Evolutionary conservation across 495 filamentous ascomycete genomes (phyloP).

Genomic region (Aspergillus biplanus): DNA sequence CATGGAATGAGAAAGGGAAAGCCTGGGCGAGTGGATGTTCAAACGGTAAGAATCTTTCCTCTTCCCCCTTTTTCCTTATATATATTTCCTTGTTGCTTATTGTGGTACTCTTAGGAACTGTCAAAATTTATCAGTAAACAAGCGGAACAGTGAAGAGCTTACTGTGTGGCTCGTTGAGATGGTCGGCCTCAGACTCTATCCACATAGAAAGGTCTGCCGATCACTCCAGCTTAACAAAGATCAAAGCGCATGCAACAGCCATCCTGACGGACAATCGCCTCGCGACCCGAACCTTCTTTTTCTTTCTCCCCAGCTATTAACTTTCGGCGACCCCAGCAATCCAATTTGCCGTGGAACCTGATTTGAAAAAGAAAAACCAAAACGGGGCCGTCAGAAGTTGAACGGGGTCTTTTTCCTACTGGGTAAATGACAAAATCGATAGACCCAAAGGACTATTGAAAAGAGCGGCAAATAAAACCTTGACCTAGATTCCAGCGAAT

Average conservation of each 20-base stretch:
- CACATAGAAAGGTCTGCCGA: neutral
- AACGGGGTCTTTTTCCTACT: too few relatives aligned
- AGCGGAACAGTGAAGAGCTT: neutral
- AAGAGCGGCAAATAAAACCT: too few relatives aligned
- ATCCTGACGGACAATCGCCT: neutral
- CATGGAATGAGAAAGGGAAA: conserved; percentile 72
- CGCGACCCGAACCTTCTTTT: neutral
- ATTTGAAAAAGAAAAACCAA: conserved; percentile 2
- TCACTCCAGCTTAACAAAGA: neutral
- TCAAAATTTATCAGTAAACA: conserved; percentile 31
- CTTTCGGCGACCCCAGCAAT: neutral
- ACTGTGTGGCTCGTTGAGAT: neutral
- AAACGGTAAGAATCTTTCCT: conserved; percentile 50
- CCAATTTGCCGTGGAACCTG: neutral
- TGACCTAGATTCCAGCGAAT: too few relatives aligned
- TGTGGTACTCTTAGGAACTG: conserved; percentile 21
- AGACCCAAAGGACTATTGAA: too few relatives aligned
- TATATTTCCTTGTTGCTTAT: conserved; percentile 17
- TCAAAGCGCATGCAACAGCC: neutral
- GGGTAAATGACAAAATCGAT: too few relatives aligned
- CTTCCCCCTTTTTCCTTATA: neutral
- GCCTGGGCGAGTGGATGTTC: conserved; percentile 67
- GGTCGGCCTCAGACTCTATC: neutral
- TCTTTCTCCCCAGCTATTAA: neutral
- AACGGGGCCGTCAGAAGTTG: too few relatives aligned